Evolutionary conservation across 345 rosid species (phyloP).

Genomic region (Populus simonii): DNA sequence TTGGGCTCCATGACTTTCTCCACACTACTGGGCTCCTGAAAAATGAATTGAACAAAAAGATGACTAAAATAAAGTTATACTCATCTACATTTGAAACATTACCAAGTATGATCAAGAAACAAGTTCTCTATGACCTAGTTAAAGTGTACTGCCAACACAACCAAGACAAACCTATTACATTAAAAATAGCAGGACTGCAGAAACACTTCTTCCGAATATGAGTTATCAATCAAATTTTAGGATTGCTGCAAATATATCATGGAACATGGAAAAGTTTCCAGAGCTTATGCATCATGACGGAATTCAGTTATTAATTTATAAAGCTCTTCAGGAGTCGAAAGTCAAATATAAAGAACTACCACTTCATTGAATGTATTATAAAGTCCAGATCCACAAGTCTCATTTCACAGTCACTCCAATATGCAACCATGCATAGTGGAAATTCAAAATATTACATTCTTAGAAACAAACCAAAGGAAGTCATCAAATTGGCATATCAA

Average conservation of each 20-base stretch:
- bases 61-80: not conserved
- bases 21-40: slow-evolving; percentile 90
- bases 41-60: slow-evolving; percentile 6
- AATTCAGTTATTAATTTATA: slow-evolving; percentile 27
- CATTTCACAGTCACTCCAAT: no score
- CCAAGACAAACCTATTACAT: not conserved
- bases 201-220: not conserved
- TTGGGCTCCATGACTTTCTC: slow-evolving; percentile 97
- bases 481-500: no score
- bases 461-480: no score
- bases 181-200: not conserved
- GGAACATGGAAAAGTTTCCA: not conserved
- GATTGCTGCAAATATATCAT: not conserved
- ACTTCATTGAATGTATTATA: no score
- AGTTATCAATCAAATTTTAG: not conserved
- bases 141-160: not conserved
- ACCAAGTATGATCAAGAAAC: not conserved
- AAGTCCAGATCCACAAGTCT: no score
- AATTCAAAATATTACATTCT: no score
- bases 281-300: not conserved
- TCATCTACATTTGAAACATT: not conserved
- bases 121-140: not conserved
- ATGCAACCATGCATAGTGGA: no score
- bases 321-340: no score
- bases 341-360: no score